A percentile compares a stretch with the other conserved stretches of the same genome.
Evolutionary conservation across 305 asterid genomes (phyloP).

Genomic region (Fraxinus platypoda): DNA sequence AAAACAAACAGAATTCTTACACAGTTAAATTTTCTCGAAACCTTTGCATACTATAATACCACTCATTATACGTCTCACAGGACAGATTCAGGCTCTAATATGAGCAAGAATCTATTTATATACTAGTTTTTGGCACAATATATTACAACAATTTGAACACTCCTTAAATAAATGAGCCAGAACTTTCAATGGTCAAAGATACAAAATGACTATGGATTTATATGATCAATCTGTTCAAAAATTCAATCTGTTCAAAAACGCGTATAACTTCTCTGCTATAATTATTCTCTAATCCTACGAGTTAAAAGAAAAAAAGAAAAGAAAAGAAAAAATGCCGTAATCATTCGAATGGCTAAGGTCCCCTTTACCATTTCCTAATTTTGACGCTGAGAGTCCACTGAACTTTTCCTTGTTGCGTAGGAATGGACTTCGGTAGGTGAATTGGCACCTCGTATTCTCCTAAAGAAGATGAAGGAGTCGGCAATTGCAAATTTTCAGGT

Average conservation of each 20-base stretch:
- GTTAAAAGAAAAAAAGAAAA: neutral
- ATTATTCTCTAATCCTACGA: neutral
- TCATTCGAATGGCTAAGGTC: neutral
- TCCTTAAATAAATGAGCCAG: neutral
- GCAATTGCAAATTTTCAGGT: slow-evolving; percentile 67
- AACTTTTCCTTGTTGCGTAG: slow-evolving; percentile 52
- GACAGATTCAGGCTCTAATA: neutral
- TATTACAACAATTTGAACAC: neutral
- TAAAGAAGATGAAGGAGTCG: slow-evolving; percentile 58
- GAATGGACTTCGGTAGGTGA: slow-evolving; percentile 73
- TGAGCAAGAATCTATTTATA: neutral
- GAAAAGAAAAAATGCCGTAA: neutral
- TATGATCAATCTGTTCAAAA: neutral
- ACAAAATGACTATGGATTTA: neutral
- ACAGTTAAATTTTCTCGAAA: neutral
- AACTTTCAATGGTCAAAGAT: neutral
- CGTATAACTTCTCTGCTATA: neutral
- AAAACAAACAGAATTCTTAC: neutral
- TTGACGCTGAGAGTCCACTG: slow-evolving; percentile 49
- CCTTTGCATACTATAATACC: too few relatives aligned
- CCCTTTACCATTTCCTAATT: slow-evolving; percentile 41
- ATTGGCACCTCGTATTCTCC: slow-evolving; percentile 88
- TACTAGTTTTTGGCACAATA: neutral
- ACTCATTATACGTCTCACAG: neutral
- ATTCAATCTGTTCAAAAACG: neutral